Conservation (phyloP, 2,329 filamentous ascomycete species). For the Fusarium incarnatum region DNA sequence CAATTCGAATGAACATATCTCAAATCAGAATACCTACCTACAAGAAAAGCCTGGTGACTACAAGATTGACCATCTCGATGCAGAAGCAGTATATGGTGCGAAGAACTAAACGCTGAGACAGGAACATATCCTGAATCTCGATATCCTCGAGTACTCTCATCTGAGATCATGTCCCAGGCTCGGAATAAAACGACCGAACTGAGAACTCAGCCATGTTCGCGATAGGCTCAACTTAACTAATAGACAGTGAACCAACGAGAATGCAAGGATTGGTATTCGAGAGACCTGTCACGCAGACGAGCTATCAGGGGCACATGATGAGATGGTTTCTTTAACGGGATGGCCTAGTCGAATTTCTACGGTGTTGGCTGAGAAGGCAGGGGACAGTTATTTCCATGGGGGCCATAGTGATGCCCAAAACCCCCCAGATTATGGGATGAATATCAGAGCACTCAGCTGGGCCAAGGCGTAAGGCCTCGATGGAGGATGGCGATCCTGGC, state of each 20-base stretch:
- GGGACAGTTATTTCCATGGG: slow-evolving; percentile 6
- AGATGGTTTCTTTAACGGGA: slow-evolving; percentile 10
- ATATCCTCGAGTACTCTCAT: background rate
- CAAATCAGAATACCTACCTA: background rate
- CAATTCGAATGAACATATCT: slow-evolving; percentile 9
- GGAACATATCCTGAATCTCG: background rate
- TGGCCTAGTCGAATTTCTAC: background rate
- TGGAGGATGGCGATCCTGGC: slow-evolving; percentile 23
- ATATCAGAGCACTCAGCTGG: slow-evolving; percentile 9
- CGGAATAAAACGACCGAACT: background rate
- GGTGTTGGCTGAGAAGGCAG: background rate
- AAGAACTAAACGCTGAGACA: background rate
- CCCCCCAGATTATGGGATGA: background rate
- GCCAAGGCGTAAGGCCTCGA: slow-evolving; percentile 19
- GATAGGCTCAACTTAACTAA: background rate
- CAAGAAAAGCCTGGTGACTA: background rate
- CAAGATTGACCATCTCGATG: background rate
- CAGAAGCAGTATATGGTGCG: background rate
- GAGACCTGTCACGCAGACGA: slow-evolving; percentile 17
- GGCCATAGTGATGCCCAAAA: slow-evolving; percentile 28
- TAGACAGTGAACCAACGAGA: slow-evolving; percentile 14
- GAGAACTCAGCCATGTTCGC: background rate
- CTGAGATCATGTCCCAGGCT: background rate
- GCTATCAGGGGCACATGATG: slow-evolving; percentile 28
- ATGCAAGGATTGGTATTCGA: background rate